phyloP scores from a whole-genome alignment of 1,284 basidiomycete species.

The Fereydounia khargensis region DNA sequence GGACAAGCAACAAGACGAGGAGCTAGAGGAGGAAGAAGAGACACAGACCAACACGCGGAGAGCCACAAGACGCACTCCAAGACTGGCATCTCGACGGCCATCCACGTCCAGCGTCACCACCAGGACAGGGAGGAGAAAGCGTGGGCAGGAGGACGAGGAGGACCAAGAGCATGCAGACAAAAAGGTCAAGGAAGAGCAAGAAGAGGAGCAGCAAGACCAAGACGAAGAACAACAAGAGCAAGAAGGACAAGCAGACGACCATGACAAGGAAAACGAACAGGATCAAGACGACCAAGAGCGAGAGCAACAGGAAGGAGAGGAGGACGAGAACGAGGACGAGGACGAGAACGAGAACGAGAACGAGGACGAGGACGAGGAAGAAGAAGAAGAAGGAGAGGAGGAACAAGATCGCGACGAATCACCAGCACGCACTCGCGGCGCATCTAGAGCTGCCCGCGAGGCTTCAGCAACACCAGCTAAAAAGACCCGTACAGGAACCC shows the following conservation, averaged over 20 bases:
- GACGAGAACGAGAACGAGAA: slow-evolving; percentile 12
- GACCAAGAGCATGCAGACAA: background rate
- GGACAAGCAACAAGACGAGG: slow-evolving; percentile 20
- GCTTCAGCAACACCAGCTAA: slow-evolving; percentile 16
- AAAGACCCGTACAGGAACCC: too few species aligned
- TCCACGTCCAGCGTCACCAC: too few species aligned
- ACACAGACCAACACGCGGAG: too few species aligned
- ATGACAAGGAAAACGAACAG: background rate
- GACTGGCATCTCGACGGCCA: too few species aligned
- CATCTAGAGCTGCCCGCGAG: slow-evolving; percentile 18
- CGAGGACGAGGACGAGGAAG: slow-evolving; percentile 5
- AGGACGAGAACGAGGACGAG: slow-evolving; percentile 12
- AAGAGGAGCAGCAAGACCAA: slow-evolving; percentile 2
- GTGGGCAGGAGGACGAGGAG: too few species aligned
- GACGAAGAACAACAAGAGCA: slow-evolving; percentile 24
- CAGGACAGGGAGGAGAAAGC: slow-evolving; percentile 2
- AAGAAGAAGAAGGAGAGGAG: slow-evolving; percentile 9
- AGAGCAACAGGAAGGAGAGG: slow-evolving; percentile 7
- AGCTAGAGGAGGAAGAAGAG: slow-evolving; percentile 19
- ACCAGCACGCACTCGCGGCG: background rate
- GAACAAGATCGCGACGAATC: slow-evolving; percentile 7
- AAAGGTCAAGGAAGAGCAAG: background rate
- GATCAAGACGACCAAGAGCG: background rate
- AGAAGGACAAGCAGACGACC: slow-evolving; percentile 14
- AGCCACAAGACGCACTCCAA: too few species aligned